These are phyloP conservation scores for Cutaneotrichosporon sp. DNA, from an alignment of 1,284 basidiomycete species.

Conservation along the genomic window DNA sequence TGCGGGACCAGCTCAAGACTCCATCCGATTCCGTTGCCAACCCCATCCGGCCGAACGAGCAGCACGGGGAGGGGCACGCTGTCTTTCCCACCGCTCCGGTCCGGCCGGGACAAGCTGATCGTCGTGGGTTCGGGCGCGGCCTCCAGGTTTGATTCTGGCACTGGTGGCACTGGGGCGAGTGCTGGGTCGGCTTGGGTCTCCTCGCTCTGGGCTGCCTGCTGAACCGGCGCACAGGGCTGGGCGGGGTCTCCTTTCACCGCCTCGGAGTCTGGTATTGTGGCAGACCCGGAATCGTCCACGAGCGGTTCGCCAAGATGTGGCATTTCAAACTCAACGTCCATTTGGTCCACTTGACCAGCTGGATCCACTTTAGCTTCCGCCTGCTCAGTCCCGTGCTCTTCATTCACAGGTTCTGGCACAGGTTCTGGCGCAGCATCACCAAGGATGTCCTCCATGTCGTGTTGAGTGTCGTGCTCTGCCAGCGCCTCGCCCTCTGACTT, in stretches of 20 bases:
- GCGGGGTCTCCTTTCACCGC: not conserved
- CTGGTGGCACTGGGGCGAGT: no score
- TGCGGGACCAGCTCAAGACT: slow-evolving; percentile 16
- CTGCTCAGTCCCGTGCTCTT: not conserved
- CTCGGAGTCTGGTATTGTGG: not conserved
- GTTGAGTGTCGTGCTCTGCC: no score
- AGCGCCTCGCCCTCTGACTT: no score
- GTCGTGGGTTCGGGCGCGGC: not conserved
- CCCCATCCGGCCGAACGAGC: slow-evolving; percentile 25
- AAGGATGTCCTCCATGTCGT: slow-evolving; percentile 1
- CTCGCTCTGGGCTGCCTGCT: no score
- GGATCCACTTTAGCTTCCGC: no score
- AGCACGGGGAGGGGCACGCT: slow-evolving; percentile 21
- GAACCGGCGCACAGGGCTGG: not conserved
- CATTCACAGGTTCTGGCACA: no score
- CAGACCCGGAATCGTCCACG: not conserved
- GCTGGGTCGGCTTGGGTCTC: no score
- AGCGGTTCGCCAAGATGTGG: slow-evolving; percentile 5
- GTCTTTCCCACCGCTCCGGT: not conserved
- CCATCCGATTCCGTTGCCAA: slow-evolving; percentile 25
- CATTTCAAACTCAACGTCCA: slow-evolving; percentile 5
- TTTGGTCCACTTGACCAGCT: no score
- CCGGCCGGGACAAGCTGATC: slow-evolving; percentile 5
- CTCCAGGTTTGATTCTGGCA: no score
- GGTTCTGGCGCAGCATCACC: no score